These are phyloP conservation scores for Plantago rigida DNA, from an alignment of 305 asterid species.

Conservation along the genomic window DNA sequence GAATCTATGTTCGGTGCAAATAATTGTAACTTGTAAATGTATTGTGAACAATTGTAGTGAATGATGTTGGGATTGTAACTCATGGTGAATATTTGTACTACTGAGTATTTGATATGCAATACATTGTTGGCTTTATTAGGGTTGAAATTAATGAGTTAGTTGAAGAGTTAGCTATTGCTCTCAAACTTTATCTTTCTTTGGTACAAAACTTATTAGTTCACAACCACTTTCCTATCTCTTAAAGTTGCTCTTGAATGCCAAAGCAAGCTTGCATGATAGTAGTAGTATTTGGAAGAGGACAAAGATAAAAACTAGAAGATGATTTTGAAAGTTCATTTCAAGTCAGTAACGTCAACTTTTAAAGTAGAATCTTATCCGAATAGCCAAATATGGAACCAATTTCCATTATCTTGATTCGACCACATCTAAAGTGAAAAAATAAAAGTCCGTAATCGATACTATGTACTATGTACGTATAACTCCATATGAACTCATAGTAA, in stretches of 20 bases:
- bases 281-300: background rate
- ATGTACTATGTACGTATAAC: background rate
- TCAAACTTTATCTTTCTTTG: background rate
- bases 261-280: background rate
- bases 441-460: too few species aligned
- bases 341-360: background rate
- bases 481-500: too few species aligned
- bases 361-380: too few species aligned
- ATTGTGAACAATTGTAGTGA: too few species aligned
- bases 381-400: background rate
- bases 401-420: too few species aligned
- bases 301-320: background rate
- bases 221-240: background rate
- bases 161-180: slow-evolving; percentile 2
- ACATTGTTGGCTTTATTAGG: too few species aligned
- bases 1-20: too few species aligned
- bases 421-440: background rate
- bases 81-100: too few species aligned
- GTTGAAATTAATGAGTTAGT: slow-evolving; percentile 8
- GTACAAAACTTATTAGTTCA: background rate
- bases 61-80: too few species aligned
- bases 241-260: background rate
- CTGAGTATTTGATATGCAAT: too few species aligned
- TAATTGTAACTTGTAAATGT: too few species aligned
- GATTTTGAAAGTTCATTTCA: background rate